A percentile compares a stretch with the other conserved stretches of the same genome.
Conservation (phyloP, 1,284 basidiomycete species). For the Moesziomyces sp. region DNA sequence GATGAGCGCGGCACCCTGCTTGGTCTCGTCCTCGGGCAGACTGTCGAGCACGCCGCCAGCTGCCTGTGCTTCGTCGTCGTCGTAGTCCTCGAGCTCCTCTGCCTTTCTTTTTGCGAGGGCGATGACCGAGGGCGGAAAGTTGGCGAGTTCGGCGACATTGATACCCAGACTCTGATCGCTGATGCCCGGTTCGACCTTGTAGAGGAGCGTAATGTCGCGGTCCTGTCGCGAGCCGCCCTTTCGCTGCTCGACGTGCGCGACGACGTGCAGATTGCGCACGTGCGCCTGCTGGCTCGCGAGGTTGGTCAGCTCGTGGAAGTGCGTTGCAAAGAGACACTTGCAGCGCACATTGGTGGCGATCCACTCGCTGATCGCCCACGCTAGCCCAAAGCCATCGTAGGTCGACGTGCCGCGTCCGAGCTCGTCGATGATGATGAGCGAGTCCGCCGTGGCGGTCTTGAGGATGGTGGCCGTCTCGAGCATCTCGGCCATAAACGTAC, state of each 20-base stretch:
- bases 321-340: constrained; percentile 87
- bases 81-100: constrained; percentile 94
- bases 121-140: constrained; percentile 93
- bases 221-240: constrained; percentile 73
- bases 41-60: constrained; percentile 22
- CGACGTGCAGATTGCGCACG: constrained; percentile 95
- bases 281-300: constrained; percentile 85
- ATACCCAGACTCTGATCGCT: constrained; percentile 98
- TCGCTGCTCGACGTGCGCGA: constrained; percentile 81
- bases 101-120: constrained; percentile 94
- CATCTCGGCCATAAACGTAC: constrained; percentile 99
- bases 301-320: constrained; percentile 96
- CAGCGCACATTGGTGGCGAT: constrained; percentile 87
- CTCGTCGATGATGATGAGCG: constrained; percentile 97
- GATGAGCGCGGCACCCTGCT: constrained; percentile 83
- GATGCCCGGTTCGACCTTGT: constrained; percentile 80
- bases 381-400: constrained; percentile 97
- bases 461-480: constrained; percentile 95
- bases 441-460: constrained; percentile 86
- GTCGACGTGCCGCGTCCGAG: constrained; percentile 98
- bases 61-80: constrained; percentile 56
- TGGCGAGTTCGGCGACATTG: constrained; percentile 94
- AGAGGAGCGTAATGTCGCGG: constrained; percentile 78
- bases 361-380: constrained; percentile 98
- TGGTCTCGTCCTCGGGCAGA: constrained; percentile 73